Evolutionary conservation across 2,329 filamentous ascomycete genomes (phyloP), one percentile per base, ranked within the genome.

Genomic region (Domatiomyces globalis): DNA sequence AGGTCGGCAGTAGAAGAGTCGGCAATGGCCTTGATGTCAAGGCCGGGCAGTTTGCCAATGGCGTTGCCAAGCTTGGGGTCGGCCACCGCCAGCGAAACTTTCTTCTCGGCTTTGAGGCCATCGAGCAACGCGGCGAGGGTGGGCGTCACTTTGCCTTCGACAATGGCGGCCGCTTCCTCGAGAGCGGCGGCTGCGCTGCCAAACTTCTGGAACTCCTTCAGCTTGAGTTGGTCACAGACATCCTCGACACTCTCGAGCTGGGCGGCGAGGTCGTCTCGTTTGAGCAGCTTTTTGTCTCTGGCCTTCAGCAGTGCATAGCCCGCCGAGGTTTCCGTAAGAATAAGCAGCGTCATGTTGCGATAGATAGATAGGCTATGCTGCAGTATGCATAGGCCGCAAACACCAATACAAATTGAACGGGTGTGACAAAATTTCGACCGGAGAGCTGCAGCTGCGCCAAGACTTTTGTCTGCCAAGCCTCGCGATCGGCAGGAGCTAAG

Each of bases 241-340:
- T 85, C 85, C 69, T 95, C 88, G 36, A 87, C 82, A 54, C 84
- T 84, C 59, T 81, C 78, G 56, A 88, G 77, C 67, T 92, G 82
- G 57, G 80, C 76, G 50, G 79, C 77, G 57, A 94, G 71, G 65
- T 89, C 82, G 71, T 90, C 84, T 65, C 85, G 83, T 71, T 94
- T 92, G 60, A 98, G 77, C 54, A 96, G 79, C 77, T 96, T 96
- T 81, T 95, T 96, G 79, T 96, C 90, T 70, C 89, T 87, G 63
- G 90, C 85, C 78, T 98, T 96, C 76, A 98, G 88, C 69, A 98
- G 81, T 71, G 89, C 92, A 75, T 96, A 96, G 69, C 92, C 94
- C 63, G 89, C 89, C 71, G 86, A 87, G 69, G 89, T 95, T 74
- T 95, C 89, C 65, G 84, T 84, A 63, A 95, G 82, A 73, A 95